Evolutionary conservation across 805 yeast species (phyloP).

Genomic region (Metschnikowia arizonensis): DNA sequence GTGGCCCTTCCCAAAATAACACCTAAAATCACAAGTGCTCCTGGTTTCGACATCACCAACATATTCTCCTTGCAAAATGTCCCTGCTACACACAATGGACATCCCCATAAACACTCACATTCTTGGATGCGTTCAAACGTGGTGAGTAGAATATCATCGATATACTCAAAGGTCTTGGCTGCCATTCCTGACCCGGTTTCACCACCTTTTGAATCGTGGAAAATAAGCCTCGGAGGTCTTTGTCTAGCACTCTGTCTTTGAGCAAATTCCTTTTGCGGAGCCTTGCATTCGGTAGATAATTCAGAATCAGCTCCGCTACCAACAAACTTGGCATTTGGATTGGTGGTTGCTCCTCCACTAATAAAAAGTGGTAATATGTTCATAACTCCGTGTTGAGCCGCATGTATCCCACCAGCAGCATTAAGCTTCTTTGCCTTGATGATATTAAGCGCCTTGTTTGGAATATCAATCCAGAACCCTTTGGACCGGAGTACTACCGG

Average conservation of each 20-base stretch:
- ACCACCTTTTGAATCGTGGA: conserved; percentile 83
- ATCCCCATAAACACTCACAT: conserved; percentile 75
- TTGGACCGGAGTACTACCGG: conserved; percentile 66
- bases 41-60: conserved; percentile 82
- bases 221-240: conserved; percentile 83
- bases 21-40: conserved; percentile 67
- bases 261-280: conserved; percentile 95
- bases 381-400: conserved; percentile 88
- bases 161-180: conserved; percentile 72
- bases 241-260: conserved; percentile 62
- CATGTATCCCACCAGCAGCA: conserved; percentile 92
- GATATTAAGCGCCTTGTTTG: conserved; percentile 55
- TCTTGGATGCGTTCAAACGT: conserved; percentile 55
- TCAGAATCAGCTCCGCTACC: conserved; percentile 47
- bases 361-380: conserved; percentile 71
- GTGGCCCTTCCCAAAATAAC: conserved; percentile 53
- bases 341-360: conserved; percentile 57
- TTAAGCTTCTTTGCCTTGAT: conserved; percentile 56
- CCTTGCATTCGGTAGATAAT: conserved; percentile 89
- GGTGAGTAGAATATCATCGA: conserved; percentile 58
- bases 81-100: conserved; percentile 85
- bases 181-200: conserved; percentile 75
- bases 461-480: conserved; percentile 92
- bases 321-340: conserved; percentile 29
- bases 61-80: conserved; percentile 76